A percentile compares a stretch with the other conserved stretches of the same genome.
These are phyloP conservation scores for Pseudogymnoascus sp. DNA, from an alignment of 2,329 filamentous ascomycete species.

Conservation along the genomic window DNA sequence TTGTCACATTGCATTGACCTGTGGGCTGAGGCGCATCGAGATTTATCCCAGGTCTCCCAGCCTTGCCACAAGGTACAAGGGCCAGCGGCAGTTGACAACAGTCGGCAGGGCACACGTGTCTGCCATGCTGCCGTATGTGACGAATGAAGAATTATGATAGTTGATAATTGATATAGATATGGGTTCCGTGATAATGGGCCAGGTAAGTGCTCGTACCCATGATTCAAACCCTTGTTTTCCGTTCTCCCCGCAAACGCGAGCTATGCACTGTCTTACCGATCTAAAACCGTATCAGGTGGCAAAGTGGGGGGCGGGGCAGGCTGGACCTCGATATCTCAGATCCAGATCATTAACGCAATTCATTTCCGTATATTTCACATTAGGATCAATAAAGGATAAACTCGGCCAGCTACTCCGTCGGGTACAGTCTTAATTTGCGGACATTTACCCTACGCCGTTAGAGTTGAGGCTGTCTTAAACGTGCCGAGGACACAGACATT, in stretches of 20 bases:
- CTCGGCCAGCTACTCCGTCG: not conserved
- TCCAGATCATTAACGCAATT: not conserved
- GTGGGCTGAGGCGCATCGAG: too few relatives aligned
- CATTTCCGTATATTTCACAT: not conserved
- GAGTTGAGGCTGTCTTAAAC: conserved; percentile 6
- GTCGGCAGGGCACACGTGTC: not conserved
- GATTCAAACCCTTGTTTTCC: conserved; percentile 2
- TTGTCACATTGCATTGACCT: not conserved
- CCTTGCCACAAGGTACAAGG: not conserved
- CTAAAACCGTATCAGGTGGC: conserved; percentile 7
- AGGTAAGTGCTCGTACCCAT: not conserved
- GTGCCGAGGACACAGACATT: conserved; percentile 1
- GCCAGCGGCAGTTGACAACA: not conserved
- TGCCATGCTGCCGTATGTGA: not conserved
- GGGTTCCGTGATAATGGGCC: not conserved
- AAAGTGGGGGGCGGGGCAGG: not conserved
- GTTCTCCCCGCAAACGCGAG: conserved; percentile 1
- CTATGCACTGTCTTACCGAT: not conserved
- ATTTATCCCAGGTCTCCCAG: not conserved
- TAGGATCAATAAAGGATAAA: not conserved
- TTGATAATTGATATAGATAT: not conserved
- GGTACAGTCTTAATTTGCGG: not conserved
- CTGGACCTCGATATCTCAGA: not conserved
- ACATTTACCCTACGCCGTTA: not conserved
- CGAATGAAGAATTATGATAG: not conserved